Base-by-base conservation (phyloP, 371 early-diverging fungal genomes). In the Thermomucor indicae-seudaticae region DNA sequence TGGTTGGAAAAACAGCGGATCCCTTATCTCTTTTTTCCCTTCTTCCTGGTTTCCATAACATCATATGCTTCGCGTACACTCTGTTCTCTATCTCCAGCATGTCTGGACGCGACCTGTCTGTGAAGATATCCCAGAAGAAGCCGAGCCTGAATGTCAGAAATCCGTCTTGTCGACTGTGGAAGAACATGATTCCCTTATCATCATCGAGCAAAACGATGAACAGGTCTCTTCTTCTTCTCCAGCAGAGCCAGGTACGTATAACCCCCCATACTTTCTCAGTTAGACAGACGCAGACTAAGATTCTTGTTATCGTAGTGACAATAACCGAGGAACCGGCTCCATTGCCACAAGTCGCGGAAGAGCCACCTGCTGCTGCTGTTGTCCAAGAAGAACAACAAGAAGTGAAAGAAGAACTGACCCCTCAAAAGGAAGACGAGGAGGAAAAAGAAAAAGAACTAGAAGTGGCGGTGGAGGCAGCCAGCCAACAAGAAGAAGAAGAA, bases 21-120 rank as follows among this genome's bases (percentile, higher is more conserved):
- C 37, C 37, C 11, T 5, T 37, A 22, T 31, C 20, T 20, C 11
- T 19, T 27, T 20, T 35, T 35, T 17, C 31, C 7, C 47, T 25
- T 34, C 19, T 47, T 47, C 17, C 4, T 31, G 32, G 12, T 22
- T 2, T 16, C 31, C 27, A 22, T 50, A 30, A 8, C 11, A 10
- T 28, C 12, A 20, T 11, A 50, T 50, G 51, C 51, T 50, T 30
- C 39, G 51, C 27, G 51, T 50, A 29, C 38, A 50, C 17, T 50
- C 51, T 41, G 29, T 50, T 16, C 16, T 50, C 20, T 42, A 42
- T 19, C 42, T 50, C 16, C 51, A 50, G 25, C 51, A 50, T 41
- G 42, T 50, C 27, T 50, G 51, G 51, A 41, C 34, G 54, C 64
- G 35, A 57, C 58, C 25, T 55, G 43, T 6, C 38, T 37, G 7